Evolutionary conservation across 345 rosid genomes (phyloP).

Genomic region (Hevea brasiliensis): DNA sequence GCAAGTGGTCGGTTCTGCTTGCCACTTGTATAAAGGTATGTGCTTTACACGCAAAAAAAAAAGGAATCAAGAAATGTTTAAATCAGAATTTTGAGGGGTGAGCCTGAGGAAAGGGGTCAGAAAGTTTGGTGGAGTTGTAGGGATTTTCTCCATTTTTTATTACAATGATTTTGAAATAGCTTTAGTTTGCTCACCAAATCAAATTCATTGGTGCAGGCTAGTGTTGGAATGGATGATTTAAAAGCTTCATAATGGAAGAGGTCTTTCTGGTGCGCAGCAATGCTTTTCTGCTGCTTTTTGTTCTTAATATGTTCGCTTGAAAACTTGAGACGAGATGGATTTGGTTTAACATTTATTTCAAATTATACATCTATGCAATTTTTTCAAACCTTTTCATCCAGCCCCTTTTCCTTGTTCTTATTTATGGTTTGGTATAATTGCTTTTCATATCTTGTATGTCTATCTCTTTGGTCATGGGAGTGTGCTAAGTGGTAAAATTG

Average conservation of each 20-base stretch:
- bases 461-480: too few relatives aligned
- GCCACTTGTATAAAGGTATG: not conserved
- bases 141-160: not conserved
- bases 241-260: slow-evolving; percentile 61
- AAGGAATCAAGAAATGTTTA: not conserved
- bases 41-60: not conserved
- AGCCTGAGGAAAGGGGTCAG: not conserved
- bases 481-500: too few relatives aligned
- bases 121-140: not conserved
- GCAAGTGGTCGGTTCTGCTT: not conserved
- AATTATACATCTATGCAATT: not conserved
- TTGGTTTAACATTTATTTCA: not conserved
- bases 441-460: not conserved
- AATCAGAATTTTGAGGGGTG: not conserved
- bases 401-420: not conserved
- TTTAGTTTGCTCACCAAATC: slow-evolving; percentile 1
- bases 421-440: not conserved
- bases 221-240: slow-evolving; percentile 81
- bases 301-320: not conserved
- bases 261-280: not conserved
- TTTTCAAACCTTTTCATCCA: not conserved
- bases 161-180: not conserved
- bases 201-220: slow-evolving; percentile 52
- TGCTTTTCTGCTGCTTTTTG: not conserved
- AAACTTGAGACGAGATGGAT: not conserved